These are phyloP conservation scores for Gentiana straminea DNA, from an alignment of 257 asterid genomes.

Conservation along the genomic window DNA sequence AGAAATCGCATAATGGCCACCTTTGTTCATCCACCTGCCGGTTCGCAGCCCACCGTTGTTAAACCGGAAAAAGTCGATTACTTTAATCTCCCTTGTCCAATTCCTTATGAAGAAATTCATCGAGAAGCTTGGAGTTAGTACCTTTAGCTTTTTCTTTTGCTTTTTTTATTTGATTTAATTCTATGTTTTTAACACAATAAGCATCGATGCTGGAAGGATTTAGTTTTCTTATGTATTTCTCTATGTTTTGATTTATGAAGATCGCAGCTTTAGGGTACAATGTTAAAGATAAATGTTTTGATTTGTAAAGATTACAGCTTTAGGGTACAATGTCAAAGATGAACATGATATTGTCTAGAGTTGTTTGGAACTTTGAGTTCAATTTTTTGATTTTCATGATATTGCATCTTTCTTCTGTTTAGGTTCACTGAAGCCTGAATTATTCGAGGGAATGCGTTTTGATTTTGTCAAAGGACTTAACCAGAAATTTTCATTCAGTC, in stretches of 20 bases:
- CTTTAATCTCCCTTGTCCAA: slow-evolving; percentile 77
- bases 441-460: slow-evolving; percentile 95
- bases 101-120: slow-evolving; percentile 90
- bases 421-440: slow-evolving; percentile 99
- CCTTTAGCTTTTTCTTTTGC: slow-evolving; percentile 3
- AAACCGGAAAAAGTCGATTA: slow-evolving; percentile 56
- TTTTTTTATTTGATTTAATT: background rate
- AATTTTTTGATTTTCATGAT: too few relatives aligned
- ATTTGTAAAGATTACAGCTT: slow-evolving; percentile 10
- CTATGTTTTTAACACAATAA: too few relatives aligned
- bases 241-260: background rate
- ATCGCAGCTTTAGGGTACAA: too few relatives aligned
- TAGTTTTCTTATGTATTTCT: background rate
- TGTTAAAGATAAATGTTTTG: background rate
- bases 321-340: slow-evolving; percentile 38
- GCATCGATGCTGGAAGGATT: background rate
- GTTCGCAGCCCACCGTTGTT: slow-evolving; percentile 27
- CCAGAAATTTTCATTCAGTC: slow-evolving; percentile 84
- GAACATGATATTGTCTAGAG: too few relatives aligned
- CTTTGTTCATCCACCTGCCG: slow-evolving; percentile 35
- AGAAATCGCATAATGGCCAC: slow-evolving; percentile 40
- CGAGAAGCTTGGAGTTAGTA: slow-evolving; percentile 89
- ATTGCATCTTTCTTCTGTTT: slow-evolving; percentile 2
- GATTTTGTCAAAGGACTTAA: slow-evolving; percentile 92
- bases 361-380: too few relatives aligned